phyloP scores from a whole-genome alignment of 208 protist genomes.

The Leishmania aethiopica region DNA sequence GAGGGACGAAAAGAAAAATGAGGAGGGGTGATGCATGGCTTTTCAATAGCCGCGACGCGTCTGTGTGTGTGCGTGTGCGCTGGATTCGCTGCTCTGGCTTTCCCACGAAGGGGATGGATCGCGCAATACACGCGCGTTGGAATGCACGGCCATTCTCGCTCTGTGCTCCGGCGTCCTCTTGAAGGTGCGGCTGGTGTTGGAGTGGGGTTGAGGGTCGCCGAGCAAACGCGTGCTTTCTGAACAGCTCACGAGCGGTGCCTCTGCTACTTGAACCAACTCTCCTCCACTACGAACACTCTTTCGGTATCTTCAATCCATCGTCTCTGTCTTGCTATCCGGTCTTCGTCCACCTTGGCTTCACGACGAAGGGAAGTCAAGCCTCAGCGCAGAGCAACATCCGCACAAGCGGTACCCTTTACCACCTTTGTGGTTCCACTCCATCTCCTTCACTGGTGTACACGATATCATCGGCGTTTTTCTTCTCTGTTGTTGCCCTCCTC shows the following conservation, averaged over 20 bases:
- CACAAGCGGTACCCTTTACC: not conserved
- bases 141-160: not conserved
- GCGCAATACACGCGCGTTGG: not conserved
- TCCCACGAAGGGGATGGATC: not conserved
- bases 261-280: not conserved
- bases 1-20: not conserved
- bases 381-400: not conserved
- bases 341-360: not conserved
- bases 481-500: not conserved
- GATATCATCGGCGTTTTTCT: not conserved
- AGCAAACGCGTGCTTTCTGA: not conserved
- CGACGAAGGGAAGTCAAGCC: not conserved
- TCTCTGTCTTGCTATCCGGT: not conserved
- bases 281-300: not conserved
- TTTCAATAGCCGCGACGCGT: not conserved
- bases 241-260: not conserved
- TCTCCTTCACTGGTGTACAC: constrained; percentile 2
- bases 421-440: constrained; percentile 4
- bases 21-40: not conserved
- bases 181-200: not conserved
- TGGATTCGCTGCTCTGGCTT: not conserved
- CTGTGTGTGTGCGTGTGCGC: not conserved
- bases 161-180: not conserved
- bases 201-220: not conserved
- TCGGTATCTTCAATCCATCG: not conserved